A percentile compares a stretch with the other conserved stretches of the same genome.
Evolutionary conservation across 768 basidiomycete genomes (phyloP).

Genomic region (Hemileccinum rubropunctum): DNA sequence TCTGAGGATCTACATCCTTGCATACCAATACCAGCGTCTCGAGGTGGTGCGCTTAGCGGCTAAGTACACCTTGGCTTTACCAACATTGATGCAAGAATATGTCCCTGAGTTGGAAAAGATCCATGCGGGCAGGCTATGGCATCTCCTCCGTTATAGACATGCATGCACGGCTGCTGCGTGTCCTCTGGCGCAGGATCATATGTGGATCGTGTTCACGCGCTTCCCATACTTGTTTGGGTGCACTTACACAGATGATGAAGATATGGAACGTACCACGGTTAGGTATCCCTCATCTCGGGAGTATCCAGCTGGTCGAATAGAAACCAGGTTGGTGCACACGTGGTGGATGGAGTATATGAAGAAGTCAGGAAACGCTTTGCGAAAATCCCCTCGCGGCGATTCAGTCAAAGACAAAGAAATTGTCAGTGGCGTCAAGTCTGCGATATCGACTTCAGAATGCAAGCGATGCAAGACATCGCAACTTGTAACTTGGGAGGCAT

Average conservation of each 20-base stretch:
- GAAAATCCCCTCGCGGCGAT: neutral
- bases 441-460: constrained; percentile 9
- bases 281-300: constrained; percentile 1
- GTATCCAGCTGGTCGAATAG: neutral
- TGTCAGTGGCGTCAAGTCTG: neutral
- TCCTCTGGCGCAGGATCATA: constrained; percentile 3
- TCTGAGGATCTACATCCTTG: constrained; percentile 9
- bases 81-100: neutral
- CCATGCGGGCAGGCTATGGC: constrained; percentile 3
- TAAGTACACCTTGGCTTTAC: constrained; percentile 4
- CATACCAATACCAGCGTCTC: constrained; percentile 2
- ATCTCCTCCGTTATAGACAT: constrained; percentile 12
- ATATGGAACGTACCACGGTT: neutral
- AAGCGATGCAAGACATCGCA: neutral
- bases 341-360: constrained; percentile 19
- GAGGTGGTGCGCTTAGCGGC: constrained; percentile 9
- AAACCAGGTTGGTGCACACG: neutral
- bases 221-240: constrained; percentile 4
- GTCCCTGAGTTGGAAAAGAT: constrained; percentile 13
- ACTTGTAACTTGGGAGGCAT: too few relatives aligned
- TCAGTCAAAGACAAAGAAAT: constrained; percentile 4
- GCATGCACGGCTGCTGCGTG: neutral
- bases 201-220: neutral
- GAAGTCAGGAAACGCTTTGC: constrained; percentile 7
- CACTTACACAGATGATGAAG: neutral